Evolutionary conservation across 805 yeast species (phyloP).

Genomic region (Myxozyma lipomycoides): DNA sequence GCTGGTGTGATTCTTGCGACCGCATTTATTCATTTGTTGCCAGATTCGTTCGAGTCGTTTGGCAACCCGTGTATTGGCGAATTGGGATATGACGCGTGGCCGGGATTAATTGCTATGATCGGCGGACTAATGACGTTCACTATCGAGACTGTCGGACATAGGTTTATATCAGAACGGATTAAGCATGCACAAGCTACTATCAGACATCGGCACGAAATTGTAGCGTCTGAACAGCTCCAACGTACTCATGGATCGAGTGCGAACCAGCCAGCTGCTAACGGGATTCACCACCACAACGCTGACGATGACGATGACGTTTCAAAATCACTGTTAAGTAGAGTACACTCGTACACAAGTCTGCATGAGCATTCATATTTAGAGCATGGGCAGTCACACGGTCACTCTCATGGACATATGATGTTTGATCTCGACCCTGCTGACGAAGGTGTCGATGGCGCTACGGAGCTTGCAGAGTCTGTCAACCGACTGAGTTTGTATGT

Average conservation of each 20-base stretch:
- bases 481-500: constrained; percentile 35
- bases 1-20: constrained; percentile 82
- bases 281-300: constrained; percentile 3
- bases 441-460: not conserved
- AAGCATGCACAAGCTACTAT: constrained; percentile 5
- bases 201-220: constrained; percentile 1
- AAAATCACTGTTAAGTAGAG: not conserved
- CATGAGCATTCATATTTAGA: not conserved
- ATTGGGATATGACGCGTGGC: constrained; percentile 51
- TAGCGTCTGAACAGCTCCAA: not conserved
- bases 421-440: constrained; percentile 33
- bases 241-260: constrained; percentile 5
- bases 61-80: constrained; percentile 59
- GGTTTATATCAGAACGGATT: constrained; percentile 23
- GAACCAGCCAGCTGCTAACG: not conserved
- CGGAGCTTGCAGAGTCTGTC: constrained; percentile 11
- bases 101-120: constrained; percentile 50
- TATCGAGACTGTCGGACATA: constrained; percentile 44
- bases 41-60: constrained; percentile 63
- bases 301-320: not conserved
- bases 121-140: constrained; percentile 50
- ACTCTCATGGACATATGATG: constrained; percentile 50
- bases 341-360: not conserved
- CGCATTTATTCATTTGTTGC: constrained; percentile 68
- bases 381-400: constrained; percentile 12